Base-by-base conservation (phyloP, 169 alveolate genomes). In the Nephromyces sp. region DNA sequence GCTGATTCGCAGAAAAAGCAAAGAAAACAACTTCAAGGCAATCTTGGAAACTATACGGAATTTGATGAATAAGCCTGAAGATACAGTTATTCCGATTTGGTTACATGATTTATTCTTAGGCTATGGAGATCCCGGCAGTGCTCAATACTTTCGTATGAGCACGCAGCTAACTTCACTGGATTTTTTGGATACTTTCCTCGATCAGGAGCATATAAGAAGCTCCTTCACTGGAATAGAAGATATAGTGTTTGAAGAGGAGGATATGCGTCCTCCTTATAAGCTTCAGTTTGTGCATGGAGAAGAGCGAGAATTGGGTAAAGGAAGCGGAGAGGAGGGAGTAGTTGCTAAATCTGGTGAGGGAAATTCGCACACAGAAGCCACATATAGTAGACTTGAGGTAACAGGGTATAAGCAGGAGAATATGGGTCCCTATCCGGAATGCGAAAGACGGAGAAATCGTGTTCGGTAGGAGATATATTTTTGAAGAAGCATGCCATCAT, bases 21-120 rank as follows among this genome's bases (percentile, higher is more conserved):
- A 87, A 80, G 95, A 89, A 80, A 93, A 93, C 72, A 93, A 90
- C 79, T 93, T 91, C 78, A 88, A 87, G 74, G 83, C 93, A 21
- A 87, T 91, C 15, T 77, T 93, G 74, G 81, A 77, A 43, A 86
- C 93, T 24, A 89, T 93, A 71, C 85, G 91, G 52, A 68, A 77
- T 68, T 76, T 91, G 68, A 87, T 93, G 68, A 84, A 85, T 78
- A 73, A 87, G 63, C 84, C 87, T 1, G 86, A 79, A 68, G 83
- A 75, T 24, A 87, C 84, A 34, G 74, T 70, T 29, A 77, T 90
- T 35, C 93, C 95, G 1, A 69, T 68, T 21, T 84, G 87, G 87
- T 82, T 90, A 29, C 87, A 83, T 65, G 89, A 86, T 62, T 74
- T 87, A 27, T 84, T 90, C 67, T 77, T 90, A 68, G 92, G 92